Conservation (phyloP, 495 filamentous ascomycete genomes). For the Sporormia fimetaria region DNA sequence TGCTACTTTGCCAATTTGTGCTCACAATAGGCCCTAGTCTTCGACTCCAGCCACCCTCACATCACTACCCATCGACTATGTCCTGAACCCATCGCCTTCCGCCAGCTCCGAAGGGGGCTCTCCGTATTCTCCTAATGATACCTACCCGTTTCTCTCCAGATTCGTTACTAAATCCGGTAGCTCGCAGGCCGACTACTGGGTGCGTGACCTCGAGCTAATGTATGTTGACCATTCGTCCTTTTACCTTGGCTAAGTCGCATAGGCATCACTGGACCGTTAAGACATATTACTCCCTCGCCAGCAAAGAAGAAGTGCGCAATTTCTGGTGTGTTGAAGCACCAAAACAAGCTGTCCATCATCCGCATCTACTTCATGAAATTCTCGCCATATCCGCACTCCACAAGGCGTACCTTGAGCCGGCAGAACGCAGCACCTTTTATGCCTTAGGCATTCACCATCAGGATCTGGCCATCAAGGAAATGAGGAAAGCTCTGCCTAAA, state of each 20-base stretch:
- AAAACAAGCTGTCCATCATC: slow-evolving; percentile 11
- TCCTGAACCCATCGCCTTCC: slow-evolving; percentile 11
- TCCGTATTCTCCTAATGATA: slow-evolving; percentile 1
- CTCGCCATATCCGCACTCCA: slow-evolving; percentile 24
- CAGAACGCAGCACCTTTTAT: slow-evolving; percentile 1
- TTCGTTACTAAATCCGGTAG: neutral
- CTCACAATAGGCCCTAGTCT: no score
- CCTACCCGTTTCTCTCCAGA: slow-evolving; percentile 3
- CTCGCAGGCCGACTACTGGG: slow-evolving; percentile 14
- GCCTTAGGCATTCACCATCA: slow-evolving; percentile 17
- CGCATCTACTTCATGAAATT: slow-evolving; percentile 24
- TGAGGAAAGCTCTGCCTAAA: slow-evolving; percentile 7
- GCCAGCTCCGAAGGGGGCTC: slow-evolving; percentile 4
- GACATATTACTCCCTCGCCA: slow-evolving; percentile 1
- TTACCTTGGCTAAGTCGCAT: neutral
- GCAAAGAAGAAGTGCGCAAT: slow-evolving; percentile 6
- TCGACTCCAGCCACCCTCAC: neutral
- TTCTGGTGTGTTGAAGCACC: slow-evolving; percentile 16
- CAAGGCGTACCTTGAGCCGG: slow-evolving; percentile 5
- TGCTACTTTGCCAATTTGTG: no score
- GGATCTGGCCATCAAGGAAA: slow-evolving; percentile 13
- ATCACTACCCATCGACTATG: slow-evolving; percentile 11
- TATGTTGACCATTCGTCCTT: slow-evolving; percentile 1
- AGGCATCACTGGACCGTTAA: slow-evolving; percentile 23
- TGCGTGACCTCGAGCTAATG: slow-evolving; percentile 23